A percentile compares a stretch with the other conserved stretches of the same genome.
These are phyloP conservation scores for Przewalskia tangutica DNA, from an alignment of 257 asterid species.

Conservation along the genomic window DNA sequence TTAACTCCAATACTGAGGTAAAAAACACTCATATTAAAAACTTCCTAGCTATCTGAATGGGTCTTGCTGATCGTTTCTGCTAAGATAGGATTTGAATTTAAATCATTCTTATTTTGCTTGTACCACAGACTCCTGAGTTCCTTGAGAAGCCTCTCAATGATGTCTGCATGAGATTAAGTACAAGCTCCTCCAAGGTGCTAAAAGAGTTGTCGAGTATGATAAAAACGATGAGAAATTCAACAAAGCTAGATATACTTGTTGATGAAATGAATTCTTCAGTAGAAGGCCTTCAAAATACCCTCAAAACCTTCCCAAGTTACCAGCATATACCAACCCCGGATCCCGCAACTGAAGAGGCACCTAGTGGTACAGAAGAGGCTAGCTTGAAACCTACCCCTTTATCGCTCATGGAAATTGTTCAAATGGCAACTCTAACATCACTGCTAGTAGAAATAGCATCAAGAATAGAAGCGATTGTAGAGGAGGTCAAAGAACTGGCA, in stretches of 20 bases:
- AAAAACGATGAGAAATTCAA: slow-evolving; percentile 39
- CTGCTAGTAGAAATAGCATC: slow-evolving; percentile 53
- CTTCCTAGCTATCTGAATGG: background rate
- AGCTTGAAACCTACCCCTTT: slow-evolving; percentile 4
- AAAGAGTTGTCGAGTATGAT: slow-evolving; percentile 39
- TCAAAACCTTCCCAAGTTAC: slow-evolving; percentile 30
- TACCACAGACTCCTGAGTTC: slow-evolving; percentile 36
- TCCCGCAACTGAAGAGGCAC: background rate
- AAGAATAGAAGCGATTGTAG: slow-evolving; percentile 41
- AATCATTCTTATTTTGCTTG: background rate
- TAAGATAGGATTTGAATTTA: background rate
- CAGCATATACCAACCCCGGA: slow-evolving; percentile 19
- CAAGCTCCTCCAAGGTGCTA: slow-evolving; percentile 34
- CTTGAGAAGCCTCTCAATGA: slow-evolving; percentile 43
- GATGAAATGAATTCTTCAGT: slow-evolving; percentile 51
- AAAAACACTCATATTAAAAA: background rate
- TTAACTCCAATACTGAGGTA: slow-evolving; percentile 41
- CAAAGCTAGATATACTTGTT: slow-evolving; percentile 34
- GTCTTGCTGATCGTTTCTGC: background rate
- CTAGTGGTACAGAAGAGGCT: slow-evolving; percentile 8
- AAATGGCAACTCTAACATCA: slow-evolving; percentile 46
- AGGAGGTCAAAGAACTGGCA: slow-evolving; percentile 39
- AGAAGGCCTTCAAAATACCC: slow-evolving; percentile 39
- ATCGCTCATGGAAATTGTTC: slow-evolving; percentile 41
- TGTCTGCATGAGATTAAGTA: slow-evolving; percentile 32